These are phyloP conservation scores for Saturnispora kantuleensis DNA, from an alignment of 805 yeast genomes.

Conservation along the genomic window DNA sequence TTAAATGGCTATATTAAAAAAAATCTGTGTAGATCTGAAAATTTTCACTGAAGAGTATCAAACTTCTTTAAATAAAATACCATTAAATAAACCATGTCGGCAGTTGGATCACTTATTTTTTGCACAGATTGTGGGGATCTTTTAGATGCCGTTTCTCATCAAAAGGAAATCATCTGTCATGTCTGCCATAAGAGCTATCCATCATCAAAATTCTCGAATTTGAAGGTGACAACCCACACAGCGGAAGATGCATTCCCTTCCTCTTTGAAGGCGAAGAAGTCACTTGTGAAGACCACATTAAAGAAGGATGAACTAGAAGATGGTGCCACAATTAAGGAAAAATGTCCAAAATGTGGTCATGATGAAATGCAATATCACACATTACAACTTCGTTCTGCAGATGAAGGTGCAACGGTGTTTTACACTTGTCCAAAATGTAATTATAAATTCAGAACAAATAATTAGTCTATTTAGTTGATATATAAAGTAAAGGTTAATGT, in stretches of 20 bases:
- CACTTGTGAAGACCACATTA: conserved; percentile 82
- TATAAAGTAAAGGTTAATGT: no score
- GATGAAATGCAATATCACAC: conserved; percentile 99
- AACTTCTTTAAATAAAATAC: background rate
- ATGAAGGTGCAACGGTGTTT: conserved; percentile 98
- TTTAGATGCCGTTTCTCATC: conserved; percentile 54
- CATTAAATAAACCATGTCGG: conserved; percentile 52
- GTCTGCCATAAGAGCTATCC: conserved; percentile 35
- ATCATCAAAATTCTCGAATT: conserved; percentile 51
- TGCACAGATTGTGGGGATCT: conserved; percentile 90
- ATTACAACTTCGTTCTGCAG: conserved; percentile 92
- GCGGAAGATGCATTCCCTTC: conserved; percentile 95
- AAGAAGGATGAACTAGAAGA: conserved; percentile 74
- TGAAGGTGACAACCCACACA: conserved; percentile 81
- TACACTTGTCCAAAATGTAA: conserved; percentile 93
- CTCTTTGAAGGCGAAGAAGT: conserved; percentile 62
- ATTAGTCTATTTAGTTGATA: conserved; percentile 29
- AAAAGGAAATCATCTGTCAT: conserved; percentile 14
- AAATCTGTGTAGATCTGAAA: background rate
- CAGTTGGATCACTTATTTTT: conserved; percentile 89
- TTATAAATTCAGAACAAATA: conserved; percentile 89
- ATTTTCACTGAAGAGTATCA: background rate
- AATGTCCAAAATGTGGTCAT: conserved; percentile 97
- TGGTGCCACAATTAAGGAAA: conserved; percentile 95
- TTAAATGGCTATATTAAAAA: background rate